A percentile compares a stretch with the other conserved stretches of the same genome.
phyloP scores from a whole-genome alignment of 108 stramenopile species.

The Pinguiococcus pyrenoidosus region DNA sequence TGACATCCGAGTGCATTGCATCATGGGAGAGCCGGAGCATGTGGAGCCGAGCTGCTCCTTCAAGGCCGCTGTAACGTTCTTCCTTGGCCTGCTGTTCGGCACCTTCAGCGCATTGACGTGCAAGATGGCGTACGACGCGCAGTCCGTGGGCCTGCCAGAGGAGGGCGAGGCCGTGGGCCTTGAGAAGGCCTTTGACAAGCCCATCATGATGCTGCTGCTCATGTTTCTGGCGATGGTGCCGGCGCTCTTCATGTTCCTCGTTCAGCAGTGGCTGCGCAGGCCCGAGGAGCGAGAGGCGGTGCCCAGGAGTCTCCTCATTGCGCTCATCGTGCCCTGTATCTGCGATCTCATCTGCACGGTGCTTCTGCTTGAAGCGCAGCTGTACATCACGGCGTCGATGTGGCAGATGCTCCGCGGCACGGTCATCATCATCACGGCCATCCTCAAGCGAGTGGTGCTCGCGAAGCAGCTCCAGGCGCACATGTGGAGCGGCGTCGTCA shows the following conservation, averaged over 20 bases:
- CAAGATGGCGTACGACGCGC: constrained; percentile 8
- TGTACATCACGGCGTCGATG: constrained; percentile 34
- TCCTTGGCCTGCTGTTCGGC: constrained; percentile 1
- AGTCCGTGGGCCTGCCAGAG: neutral
- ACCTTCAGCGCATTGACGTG: constrained; percentile 5
- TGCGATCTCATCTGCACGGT: constrained; percentile 7
- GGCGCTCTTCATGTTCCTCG: neutral
- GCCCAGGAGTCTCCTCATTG: neutral
- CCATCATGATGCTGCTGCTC: constrained; percentile 10
- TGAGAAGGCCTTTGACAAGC: constrained; percentile 17
- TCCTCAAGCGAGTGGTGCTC: constrained; percentile 31
- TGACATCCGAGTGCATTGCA: no score
- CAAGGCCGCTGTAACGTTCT: no score
- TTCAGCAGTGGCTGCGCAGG: constrained; percentile 3
- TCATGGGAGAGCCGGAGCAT: no score
- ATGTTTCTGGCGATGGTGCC: constrained; percentile 7
- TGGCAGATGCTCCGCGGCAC: constrained; percentile 35
- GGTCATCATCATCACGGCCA: constrained; percentile 33
- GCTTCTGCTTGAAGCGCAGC: constrained; percentile 15
- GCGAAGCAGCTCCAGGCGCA: constrained; percentile 11
- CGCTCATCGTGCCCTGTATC: constrained; percentile 8
- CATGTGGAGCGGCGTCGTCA: constrained; percentile 35
- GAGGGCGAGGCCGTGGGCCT: no score
- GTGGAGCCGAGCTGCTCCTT: no score
- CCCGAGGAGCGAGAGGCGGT: constrained; percentile 4